Conservation (phyloP, 2,329 filamentous ascomycete species). For the Parascedosporium putredinis region DNA sequence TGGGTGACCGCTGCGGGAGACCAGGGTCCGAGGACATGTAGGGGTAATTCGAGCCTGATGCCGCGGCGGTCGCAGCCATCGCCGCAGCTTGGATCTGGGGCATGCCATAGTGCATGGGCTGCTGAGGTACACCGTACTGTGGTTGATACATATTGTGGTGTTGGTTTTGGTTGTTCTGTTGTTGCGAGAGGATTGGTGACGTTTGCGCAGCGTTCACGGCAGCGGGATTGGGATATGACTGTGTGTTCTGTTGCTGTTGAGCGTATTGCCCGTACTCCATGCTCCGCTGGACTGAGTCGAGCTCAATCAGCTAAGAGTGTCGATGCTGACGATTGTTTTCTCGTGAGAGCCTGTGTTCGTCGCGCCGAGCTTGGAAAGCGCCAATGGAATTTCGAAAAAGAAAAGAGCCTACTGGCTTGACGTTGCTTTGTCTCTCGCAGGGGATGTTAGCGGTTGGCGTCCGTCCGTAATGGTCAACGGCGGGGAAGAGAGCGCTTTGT, state of each 20-base stretch:
- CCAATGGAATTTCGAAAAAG: slow-evolving; percentile 4
- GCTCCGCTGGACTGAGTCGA: slow-evolving; percentile 31
- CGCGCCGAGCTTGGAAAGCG: slow-evolving; percentile 8
- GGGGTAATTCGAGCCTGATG: slow-evolving; percentile 69
- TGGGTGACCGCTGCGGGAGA: slow-evolving; percentile 62
- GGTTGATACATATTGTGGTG: slow-evolving; percentile 62
- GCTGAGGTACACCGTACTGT: slow-evolving; percentile 62
- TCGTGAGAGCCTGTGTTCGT: no score
- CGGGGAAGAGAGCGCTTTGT: neutral
- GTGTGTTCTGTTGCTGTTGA: slow-evolving; percentile 52
- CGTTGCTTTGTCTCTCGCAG: neutral
- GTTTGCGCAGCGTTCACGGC: slow-evolving; percentile 54
- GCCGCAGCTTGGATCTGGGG: slow-evolving; percentile 79
- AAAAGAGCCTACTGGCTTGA: neutral
- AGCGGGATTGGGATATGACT: slow-evolving; percentile 52
- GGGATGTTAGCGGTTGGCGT: no score
- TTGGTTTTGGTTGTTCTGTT: slow-evolving; percentile 56
- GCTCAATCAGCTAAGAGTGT: slow-evolving; percentile 12
- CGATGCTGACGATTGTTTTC: slow-evolving; percentile 15
- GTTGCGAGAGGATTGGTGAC: slow-evolving; percentile 70
- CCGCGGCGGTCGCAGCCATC: slow-evolving; percentile 84
- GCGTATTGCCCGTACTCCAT: slow-evolving; percentile 72
- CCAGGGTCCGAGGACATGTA: slow-evolving; percentile 62
- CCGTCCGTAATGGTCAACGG: neutral
- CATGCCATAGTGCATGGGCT: slow-evolving; percentile 74